Percentiles rank a stretch among this genome's conserved stretches.
phyloP scores from a whole-genome alignment of 2,329 filamentous ascomycete genomes.

The Orbilia brochopaga region DNA sequence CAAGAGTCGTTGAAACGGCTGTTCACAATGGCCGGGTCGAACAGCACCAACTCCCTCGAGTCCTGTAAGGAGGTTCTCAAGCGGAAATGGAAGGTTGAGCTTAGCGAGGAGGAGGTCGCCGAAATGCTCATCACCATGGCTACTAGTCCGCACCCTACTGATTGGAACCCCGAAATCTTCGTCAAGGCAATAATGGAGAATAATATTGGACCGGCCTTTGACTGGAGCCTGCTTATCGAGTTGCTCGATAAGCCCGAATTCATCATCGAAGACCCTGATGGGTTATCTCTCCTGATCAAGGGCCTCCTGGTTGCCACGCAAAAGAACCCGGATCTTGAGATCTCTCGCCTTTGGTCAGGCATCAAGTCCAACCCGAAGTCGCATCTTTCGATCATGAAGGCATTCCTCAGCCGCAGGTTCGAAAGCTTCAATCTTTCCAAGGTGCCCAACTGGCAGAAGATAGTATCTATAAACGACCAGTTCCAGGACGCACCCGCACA shows the following conservation, averaged over 20 bases:
- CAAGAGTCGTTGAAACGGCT: slow-evolving; percentile 66
- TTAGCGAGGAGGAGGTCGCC: slow-evolving; percentile 82
- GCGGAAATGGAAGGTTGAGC: slow-evolving; percentile 66
- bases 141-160: slow-evolving; percentile 52
- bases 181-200: slow-evolving; percentile 65
- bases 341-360: slow-evolving; percentile 89
- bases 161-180: slow-evolving; percentile 60
- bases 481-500: slow-evolving; percentile 68
- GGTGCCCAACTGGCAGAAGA: slow-evolving; percentile 79
- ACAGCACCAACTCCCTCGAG: slow-evolving; percentile 77
- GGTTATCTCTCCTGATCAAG: slow-evolving; percentile 82
- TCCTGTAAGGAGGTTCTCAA: slow-evolving; percentile 68
- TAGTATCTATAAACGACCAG: slow-evolving; percentile 70
- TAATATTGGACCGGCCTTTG: slow-evolving; percentile 54
- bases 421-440: slow-evolving; percentile 81
- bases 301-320: slow-evolving; percentile 65
- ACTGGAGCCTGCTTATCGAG: slow-evolving; percentile 59
- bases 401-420: slow-evolving; percentile 77
- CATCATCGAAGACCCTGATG: slow-evolving; percentile 76
- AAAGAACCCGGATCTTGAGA: slow-evolving; percentile 70
- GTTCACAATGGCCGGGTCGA: slow-evolving; percentile 76
- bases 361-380: slow-evolving; percentile 84
- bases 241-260: slow-evolving; percentile 73
- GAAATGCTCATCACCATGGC: slow-evolving; percentile 69
- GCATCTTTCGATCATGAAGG: slow-evolving; percentile 90